A percentile compares a stretch with the other conserved stretches of the same genome.
Conservation (phyloP, 352 stramenopile genomes). For the Phytophthora sansomeana region DNA sequence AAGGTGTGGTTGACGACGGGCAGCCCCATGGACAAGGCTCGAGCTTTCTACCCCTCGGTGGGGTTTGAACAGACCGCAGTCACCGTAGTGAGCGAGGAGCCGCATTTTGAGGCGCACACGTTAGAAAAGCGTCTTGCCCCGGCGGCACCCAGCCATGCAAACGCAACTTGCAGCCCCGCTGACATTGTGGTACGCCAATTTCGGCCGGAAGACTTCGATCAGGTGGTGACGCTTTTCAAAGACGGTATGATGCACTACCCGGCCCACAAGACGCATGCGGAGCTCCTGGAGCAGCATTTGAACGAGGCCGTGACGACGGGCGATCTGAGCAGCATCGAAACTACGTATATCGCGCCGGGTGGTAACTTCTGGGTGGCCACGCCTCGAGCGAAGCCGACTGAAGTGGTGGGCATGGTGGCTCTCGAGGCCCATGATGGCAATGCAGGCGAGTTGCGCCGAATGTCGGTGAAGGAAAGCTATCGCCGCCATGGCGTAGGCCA, state of each 20-base stretch:
- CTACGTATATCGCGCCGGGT: constrained; percentile 22
- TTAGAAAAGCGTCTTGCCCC: constrained; percentile 44
- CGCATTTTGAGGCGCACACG: constrained; percentile 34
- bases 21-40: constrained; percentile 33
- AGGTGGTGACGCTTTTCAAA: constrained; percentile 28
- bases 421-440: constrained; percentile 16
- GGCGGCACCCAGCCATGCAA: neutral
- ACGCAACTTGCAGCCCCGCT: neutral
- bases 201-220: constrained; percentile 14
- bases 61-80: constrained; percentile 34
- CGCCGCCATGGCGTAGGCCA: constrained; percentile 27
- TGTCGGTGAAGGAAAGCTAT: constrained; percentile 34
- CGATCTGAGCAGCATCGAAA: constrained; percentile 29
- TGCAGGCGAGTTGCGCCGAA: constrained; percentile 28
- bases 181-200: constrained; percentile 31
- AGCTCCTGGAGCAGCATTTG: constrained; percentile 23
- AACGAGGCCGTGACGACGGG: constrained; percentile 16
- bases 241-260: constrained; percentile 34
- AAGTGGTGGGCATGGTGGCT: constrained; percentile 32
- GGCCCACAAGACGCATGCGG: constrained; percentile 24
- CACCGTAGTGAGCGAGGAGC: constrained; percentile 29
- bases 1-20: constrained; percentile 50
- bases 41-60: constrained; percentile 40
- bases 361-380: constrained; percentile 41
- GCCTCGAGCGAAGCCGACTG: neutral